These are phyloP conservation scores for Yarrowia sp. DNA, from an alignment of 805 yeast genomes.

Conservation along the genomic window DNA sequence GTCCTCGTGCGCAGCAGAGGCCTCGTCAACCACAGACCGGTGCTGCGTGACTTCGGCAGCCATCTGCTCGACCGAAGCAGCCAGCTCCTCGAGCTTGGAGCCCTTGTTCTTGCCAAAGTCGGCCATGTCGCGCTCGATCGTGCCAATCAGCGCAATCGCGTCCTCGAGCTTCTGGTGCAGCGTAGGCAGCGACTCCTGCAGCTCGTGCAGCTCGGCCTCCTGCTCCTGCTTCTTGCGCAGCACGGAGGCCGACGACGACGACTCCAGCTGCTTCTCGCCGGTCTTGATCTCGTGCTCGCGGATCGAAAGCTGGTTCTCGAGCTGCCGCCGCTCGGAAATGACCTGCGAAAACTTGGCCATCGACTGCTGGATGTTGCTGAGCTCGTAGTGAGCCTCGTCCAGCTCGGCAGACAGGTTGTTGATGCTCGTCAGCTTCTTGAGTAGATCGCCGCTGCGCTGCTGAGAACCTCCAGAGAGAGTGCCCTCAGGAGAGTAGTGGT, in stretches of 20 bases:
- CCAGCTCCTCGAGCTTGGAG: constrained; percentile 62
- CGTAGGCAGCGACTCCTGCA: constrained; percentile 43
- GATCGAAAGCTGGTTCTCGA: constrained; percentile 35
- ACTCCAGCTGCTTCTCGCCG: constrained; percentile 33
- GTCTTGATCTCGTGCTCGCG: constrained; percentile 38
- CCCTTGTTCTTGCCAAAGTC: constrained; percentile 82
- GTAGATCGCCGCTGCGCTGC: constrained; percentile 53
- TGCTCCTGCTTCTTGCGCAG: constrained; percentile 39
- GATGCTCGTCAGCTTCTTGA: constrained; percentile 64
- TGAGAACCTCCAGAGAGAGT: constrained; percentile 90
- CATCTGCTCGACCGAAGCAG: constrained; percentile 43
- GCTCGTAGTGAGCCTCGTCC: constrained; percentile 44
- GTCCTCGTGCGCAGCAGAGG: constrained; percentile 57
- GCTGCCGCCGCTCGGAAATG: constrained; percentile 31
- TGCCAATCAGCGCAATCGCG: constrained; percentile 47
- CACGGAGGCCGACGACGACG: constrained; percentile 35
- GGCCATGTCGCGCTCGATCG: constrained; percentile 69
- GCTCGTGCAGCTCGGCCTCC: constrained; percentile 46
- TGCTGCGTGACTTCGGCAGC: constrained; percentile 40
- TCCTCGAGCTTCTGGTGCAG: constrained; percentile 39
- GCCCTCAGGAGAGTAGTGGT: constrained; percentile 93
- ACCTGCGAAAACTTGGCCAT: constrained; percentile 44
- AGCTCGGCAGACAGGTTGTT: constrained; percentile 48
- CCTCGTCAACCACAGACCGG: constrained; percentile 46
- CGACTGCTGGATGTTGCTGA: constrained; percentile 44